These are phyloP conservation scores for Ilex aquifolium DNA, from an alignment of 257 asterid species.

Conservation along the genomic window DNA sequence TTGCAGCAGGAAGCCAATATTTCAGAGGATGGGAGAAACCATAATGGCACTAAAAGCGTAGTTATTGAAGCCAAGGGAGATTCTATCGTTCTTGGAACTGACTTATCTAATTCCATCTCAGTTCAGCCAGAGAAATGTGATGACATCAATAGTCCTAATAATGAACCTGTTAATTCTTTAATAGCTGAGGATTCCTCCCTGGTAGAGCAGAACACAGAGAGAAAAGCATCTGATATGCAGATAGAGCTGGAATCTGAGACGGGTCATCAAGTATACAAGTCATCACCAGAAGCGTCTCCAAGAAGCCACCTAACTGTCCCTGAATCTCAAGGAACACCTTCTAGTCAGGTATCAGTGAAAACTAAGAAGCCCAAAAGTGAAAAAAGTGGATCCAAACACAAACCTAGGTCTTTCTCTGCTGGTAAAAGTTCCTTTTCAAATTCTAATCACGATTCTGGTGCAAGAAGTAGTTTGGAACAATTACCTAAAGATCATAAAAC, in stretches of 20 bases:
- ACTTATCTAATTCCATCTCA: conserved; percentile 23
- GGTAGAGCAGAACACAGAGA: conserved; percentile 39
- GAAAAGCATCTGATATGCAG: conserved; percentile 26
- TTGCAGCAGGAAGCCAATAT: conserved; percentile 34
- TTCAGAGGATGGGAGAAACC: conserved; percentile 25
- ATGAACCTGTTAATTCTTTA: conserved; percentile 22
- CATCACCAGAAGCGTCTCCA: conserved; percentile 74
- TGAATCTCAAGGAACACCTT: conserved; percentile 76
- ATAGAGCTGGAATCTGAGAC: conserved; percentile 38
- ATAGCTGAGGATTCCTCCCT: conserved; percentile 21
- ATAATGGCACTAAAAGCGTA: conserved; percentile 23
- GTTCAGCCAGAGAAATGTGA: conserved; percentile 30
- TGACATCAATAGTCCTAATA: conserved; percentile 17
- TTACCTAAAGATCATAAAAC: conserved; percentile 44
- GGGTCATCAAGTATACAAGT: conserved; percentile 27
- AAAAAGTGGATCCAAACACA: conserved; percentile 40
- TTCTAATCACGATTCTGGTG: conserved; percentile 41
- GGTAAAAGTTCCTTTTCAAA: conserved; percentile 40
- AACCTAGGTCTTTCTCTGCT: conserved; percentile 42
- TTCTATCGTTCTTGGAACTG: conserved; percentile 27
- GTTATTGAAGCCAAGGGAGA: conserved; percentile 35
- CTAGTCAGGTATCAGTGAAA: conserved; percentile 63
- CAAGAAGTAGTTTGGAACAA: conserved; percentile 53
- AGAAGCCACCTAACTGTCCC: conserved; percentile 54
- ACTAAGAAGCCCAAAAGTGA: conserved; percentile 50